A percentile compares a stretch with the other conserved stretches of the same genome.
These are phyloP conservation scores for Breviolum minutum DNA, from an alignment of 73 alveolate species.

Conservation along the genomic window DNA sequence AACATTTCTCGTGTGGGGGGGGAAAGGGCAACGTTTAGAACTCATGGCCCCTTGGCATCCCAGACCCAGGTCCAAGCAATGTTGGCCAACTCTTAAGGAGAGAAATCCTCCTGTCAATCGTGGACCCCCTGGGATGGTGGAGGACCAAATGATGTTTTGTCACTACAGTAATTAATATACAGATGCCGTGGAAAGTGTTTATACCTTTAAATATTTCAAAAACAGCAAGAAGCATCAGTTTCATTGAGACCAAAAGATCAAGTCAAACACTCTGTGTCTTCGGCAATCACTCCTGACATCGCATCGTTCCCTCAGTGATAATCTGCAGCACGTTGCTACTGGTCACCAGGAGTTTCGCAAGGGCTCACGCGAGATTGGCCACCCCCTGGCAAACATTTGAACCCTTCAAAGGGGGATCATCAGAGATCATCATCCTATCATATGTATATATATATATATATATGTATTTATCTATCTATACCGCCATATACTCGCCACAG, in stretches of 20 bases:
- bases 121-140: neutral
- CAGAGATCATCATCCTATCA: neutral
- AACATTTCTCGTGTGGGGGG: neutral
- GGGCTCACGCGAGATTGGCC: slow-evolving; percentile 41
- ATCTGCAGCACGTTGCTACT: neutral
- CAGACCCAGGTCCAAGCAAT: slow-evolving; percentile 14
- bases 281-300: neutral
- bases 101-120: neutral
- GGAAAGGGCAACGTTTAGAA: too few species aligned
- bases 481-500: too few species aligned
- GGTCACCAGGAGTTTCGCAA: neutral
- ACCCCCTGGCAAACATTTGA: neutral
- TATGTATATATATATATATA: too few species aligned
- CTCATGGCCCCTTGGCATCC: too few species aligned
- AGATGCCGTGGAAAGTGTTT: too few species aligned
- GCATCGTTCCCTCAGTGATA: neutral
- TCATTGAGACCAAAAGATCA: too few species aligned
- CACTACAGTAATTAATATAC: too few species aligned
- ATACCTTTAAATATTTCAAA: too few species aligned
- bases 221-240: too few species aligned
- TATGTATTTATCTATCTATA: too few species aligned
- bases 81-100: slow-evolving; percentile 42
- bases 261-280: neutral
- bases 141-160: too few species aligned
- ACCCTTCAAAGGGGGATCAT: neutral